Percentiles rank a stretch among this genome's conserved stretches.
phyloP scores from a whole-genome alignment of 345 rosid species.

The Hypericum androsaemum region DNA sequence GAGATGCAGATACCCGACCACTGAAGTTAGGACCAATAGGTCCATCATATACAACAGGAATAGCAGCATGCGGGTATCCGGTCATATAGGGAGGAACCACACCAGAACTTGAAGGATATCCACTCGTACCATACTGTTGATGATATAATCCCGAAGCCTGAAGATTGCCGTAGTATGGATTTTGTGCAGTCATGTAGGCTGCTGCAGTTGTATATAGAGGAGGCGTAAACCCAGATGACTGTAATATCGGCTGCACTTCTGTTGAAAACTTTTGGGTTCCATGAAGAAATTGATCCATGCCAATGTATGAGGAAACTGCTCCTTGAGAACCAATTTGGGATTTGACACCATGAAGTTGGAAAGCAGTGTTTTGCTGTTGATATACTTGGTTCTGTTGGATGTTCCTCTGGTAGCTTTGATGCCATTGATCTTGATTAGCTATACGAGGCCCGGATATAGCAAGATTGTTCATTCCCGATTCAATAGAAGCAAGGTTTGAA shows the following conservation, averaged over 20 bases:
- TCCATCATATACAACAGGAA: conserved; percentile 52
- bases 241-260: conserved; percentile 49
- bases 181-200: conserved; percentile 61
- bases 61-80: conserved; percentile 58
- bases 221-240: conserved; percentile 56
- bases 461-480: conserved; percentile 27
- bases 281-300: conserved; percentile 29
- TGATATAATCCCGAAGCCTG: conserved; percentile 60
- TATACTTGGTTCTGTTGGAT: too few species aligned
- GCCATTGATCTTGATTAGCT: too few species aligned
- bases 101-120: conserved; percentile 51
- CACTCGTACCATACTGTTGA: conserved; percentile 50
- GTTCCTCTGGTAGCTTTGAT: too few species aligned
- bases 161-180: conserved; percentile 54
- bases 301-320: conserved; percentile 12
- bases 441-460: conserved; percentile 22
- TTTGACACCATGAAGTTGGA: too few species aligned
- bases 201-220: conserved; percentile 49
- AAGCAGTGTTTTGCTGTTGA: too few species aligned
- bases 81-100: conserved; percentile 52
- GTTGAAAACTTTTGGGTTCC: conserved; percentile 36
- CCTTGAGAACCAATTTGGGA: conserved; percentile 13
- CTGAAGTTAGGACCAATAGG: conserved; percentile 33
- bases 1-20: conserved; percentile 30
- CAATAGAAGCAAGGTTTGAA: conserved; percentile 15